These are phyloP conservation scores for Ephemerocybe angulata DNA, from an alignment of 768 basidiomycete species.

Conservation along the genomic window DNA sequence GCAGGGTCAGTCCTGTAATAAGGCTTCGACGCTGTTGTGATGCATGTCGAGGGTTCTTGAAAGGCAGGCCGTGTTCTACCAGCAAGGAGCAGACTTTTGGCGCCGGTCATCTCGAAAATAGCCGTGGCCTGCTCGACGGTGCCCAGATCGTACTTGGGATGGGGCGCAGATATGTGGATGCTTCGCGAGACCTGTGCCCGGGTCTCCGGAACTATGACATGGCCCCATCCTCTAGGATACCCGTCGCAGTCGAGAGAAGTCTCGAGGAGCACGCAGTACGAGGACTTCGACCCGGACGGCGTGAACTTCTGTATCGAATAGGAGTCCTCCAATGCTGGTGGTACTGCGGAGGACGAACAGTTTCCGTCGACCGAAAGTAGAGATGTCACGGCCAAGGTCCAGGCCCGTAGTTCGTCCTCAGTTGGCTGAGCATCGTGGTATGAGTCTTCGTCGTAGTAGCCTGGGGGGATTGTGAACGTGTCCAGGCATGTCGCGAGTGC, in stretches of 20 bases:
- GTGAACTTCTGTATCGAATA: constrained; percentile 26
- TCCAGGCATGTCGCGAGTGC: constrained; percentile 25
- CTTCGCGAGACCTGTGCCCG: constrained; percentile 20
- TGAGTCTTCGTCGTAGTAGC: constrained; percentile 24
- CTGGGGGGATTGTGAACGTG: constrained; percentile 25
- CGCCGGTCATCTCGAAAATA: constrained; percentile 35
- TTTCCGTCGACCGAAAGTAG: constrained; percentile 29
- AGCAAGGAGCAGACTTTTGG: constrained; percentile 40
- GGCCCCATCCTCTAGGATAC: constrained; percentile 35
- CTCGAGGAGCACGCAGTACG: constrained; percentile 34
- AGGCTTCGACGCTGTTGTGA: constrained; percentile 10
- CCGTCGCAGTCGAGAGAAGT: constrained; percentile 9
- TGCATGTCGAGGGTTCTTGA: constrained; percentile 29
- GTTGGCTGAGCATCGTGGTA: constrained; percentile 34
- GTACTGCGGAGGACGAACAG: constrained; percentile 27
- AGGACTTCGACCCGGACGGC: constrained; percentile 17
- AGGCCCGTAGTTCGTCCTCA: constrained; percentile 21
- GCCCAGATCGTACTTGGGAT: constrained; percentile 37
- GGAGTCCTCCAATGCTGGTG: constrained; percentile 21
- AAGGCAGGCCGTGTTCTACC: constrained; percentile 38
- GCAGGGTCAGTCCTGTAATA: constrained; percentile 46
- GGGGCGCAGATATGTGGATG: constrained; percentile 45
- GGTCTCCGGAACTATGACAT: constrained; percentile 29
- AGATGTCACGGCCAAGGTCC: constrained; percentile 23
- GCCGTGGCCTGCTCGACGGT: constrained; percentile 39